Percentiles rank a stretch among this genome's conserved stretches.
Evolutionary conservation across 2,329 filamentous ascomycete genomes (phyloP).

Genomic region (Monosporascus sp.): DNA sequence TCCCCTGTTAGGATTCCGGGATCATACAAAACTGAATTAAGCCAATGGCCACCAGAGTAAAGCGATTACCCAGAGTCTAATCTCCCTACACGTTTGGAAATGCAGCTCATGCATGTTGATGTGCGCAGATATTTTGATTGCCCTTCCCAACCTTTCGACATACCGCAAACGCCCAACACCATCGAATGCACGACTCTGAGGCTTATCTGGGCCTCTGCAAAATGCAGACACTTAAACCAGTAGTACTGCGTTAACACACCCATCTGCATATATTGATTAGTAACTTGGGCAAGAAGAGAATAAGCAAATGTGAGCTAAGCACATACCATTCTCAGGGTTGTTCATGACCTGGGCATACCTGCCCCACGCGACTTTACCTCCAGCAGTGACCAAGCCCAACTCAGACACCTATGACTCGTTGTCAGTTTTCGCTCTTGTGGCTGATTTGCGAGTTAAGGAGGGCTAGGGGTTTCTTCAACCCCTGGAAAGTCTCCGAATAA

Average conservation of each 20-base stretch:
- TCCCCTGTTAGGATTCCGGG: too few species aligned
- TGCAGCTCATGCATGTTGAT: background rate
- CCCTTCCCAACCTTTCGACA: background rate
- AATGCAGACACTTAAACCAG: constrained; percentile 15
- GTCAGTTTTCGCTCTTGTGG: background rate
- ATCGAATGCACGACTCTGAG: background rate
- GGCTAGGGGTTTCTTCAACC: too few species aligned
- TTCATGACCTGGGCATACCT: constrained; percentile 34
- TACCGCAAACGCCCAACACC: constrained; percentile 5
- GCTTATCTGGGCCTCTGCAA: background rate
- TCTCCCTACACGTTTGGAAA: background rate
- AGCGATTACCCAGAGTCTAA: background rate
- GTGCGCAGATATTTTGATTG: background rate
- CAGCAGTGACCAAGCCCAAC: constrained; percentile 82
- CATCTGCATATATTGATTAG: constrained; percentile 22
- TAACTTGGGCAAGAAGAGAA: background rate
- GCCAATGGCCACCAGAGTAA: too few species aligned
- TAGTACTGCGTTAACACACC: constrained; percentile 37
- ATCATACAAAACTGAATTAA: too few species aligned
- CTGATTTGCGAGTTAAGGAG: background rate
- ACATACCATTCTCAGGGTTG: constrained; percentile 36
- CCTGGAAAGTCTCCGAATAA: background rate
- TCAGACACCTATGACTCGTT: constrained; percentile 90
- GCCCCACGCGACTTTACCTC: constrained; percentile 91
- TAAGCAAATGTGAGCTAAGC: background rate